phyloP scores from a whole-genome alignment of 108 stramenopile genomes.

The Skeletonema tropicum region DNA sequence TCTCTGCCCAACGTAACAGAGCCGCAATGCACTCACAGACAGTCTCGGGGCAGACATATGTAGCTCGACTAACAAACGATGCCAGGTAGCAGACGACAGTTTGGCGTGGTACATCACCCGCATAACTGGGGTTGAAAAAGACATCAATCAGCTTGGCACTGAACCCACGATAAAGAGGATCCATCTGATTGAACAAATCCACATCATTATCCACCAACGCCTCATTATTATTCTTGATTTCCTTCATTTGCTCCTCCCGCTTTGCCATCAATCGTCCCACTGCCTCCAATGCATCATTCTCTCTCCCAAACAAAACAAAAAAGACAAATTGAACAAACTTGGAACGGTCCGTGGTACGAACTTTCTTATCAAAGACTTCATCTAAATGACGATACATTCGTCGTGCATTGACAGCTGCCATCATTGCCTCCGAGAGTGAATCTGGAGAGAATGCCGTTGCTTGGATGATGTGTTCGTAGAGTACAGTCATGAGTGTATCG shows the following conservation, averaged over 20 bases:
- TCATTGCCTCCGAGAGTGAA: conserved; percentile 38
- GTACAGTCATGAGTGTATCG: conserved; percentile 41
- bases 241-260: conserved; percentile 22
- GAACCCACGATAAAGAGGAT: conserved; percentile 76
- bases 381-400: conserved; percentile 46
- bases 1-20: conserved; percentile 86
- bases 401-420: conserved; percentile 42
- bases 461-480: conserved; percentile 35
- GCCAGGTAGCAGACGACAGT: conserved; percentile 92
- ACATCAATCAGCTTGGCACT: conserved; percentile 73
- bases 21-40: conserved; percentile 79
- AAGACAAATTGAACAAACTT: conserved; percentile 97
- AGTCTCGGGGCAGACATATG: conserved; percentile 79
- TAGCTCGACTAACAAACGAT: conserved; percentile 92
- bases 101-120: conserved; percentile 73
- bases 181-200: conserved; percentile 23
- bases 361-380: conserved; percentile 73
- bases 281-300: conserved; percentile 50
- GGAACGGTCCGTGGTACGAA: conserved; percentile 91
- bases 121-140: conserved; percentile 71
- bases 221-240: conserved; percentile 37
- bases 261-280: conserved; percentile 40
- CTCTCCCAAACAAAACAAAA: conserved; percentile 85
- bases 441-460: conserved; percentile 32
- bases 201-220: conserved; percentile 6